Evolutionary conservation across 208 protist genomes (phyloP).

Genomic region (Wallacemonas sp.): DNA sequence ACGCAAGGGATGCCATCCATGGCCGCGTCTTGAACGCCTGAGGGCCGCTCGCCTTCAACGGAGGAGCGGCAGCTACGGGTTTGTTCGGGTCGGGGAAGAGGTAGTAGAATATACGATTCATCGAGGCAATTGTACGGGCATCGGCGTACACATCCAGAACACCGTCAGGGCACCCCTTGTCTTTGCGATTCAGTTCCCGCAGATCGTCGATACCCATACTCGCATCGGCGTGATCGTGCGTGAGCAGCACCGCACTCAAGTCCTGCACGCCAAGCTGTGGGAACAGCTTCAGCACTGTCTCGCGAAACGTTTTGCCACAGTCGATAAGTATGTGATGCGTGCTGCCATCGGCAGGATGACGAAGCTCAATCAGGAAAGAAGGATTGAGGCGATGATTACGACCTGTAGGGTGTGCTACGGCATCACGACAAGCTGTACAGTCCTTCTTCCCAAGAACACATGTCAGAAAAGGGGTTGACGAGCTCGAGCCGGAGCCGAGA

Average conservation of each 20-base stretch:
- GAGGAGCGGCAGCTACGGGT: neutral
- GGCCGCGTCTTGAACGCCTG: constrained; percentile 8
- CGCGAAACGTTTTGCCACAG: constrained; percentile 77
- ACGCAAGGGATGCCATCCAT: constrained; percentile 23
- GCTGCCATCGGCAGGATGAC: constrained; percentile 40
- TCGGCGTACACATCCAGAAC: constrained; percentile 34
- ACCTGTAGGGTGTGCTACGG: constrained; percentile 14
- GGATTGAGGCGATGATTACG: constrained; percentile 57
- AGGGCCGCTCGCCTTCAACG: neutral
- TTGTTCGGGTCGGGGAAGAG: constrained; percentile 27
- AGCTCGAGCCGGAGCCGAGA: constrained; percentile 57
- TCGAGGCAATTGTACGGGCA: constrained; percentile 25
- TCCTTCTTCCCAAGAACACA: constrained; percentile 30
- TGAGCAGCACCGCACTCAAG: constrained; percentile 68
- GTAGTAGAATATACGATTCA: constrained; percentile 43
- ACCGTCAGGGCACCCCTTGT: constrained; percentile 16
- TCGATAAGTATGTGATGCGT: constrained; percentile 68
- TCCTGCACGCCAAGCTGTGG: constrained; percentile 26
- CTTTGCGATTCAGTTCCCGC: constrained; percentile 50
- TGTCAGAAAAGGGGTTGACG: constrained; percentile 44
- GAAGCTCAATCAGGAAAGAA: constrained; percentile 52
- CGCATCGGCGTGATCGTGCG: constrained; percentile 80
- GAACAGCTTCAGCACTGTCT: constrained; percentile 58
- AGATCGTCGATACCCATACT: constrained; percentile 74
- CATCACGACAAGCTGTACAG: constrained; percentile 45